Conservation (phyloP, 805 yeast genomes). For the Starmerella potacharoeniae region DNA sequence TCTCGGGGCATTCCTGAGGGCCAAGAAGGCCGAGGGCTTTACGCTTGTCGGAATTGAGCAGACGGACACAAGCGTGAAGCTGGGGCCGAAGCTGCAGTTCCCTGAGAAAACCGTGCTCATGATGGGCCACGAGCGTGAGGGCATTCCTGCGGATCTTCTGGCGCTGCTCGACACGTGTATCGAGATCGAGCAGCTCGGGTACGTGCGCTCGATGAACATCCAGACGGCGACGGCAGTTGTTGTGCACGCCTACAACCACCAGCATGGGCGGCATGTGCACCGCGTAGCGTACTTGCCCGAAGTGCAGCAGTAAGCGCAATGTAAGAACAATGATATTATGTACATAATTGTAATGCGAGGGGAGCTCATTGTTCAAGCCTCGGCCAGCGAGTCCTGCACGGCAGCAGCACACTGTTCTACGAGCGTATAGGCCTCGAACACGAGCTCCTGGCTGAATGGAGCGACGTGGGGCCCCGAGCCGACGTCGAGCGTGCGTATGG, state of each 20-base stretch:
- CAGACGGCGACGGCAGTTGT: slow-evolving; percentile 94
- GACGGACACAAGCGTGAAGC: slow-evolving; percentile 73
- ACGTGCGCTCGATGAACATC: slow-evolving; percentile 88
- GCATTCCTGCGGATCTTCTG: slow-evolving; percentile 75
- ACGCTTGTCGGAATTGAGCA: slow-evolving; percentile 85
- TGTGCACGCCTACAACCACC: slow-evolving; percentile 65
- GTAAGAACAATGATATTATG: too few species aligned
- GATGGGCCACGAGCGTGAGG: slow-evolving; percentile 80
- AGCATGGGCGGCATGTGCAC: slow-evolving; percentile 6
- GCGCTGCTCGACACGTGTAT: slow-evolving; percentile 77
- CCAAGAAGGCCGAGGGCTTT: slow-evolving; percentile 63
- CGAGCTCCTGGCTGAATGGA: slow-evolving; percentile 21
- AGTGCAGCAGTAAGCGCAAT: too few species aligned
- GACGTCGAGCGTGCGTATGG: slow-evolving; percentile 58
- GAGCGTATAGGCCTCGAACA: slow-evolving; percentile 46
- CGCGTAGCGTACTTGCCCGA: not conserved
- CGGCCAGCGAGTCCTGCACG: slow-evolving; percentile 31
- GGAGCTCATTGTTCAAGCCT: not conserved
- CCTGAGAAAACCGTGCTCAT: slow-evolving; percentile 70
- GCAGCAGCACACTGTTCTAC: slow-evolving; percentile 50
- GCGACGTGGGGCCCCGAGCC: slow-evolving; percentile 45
- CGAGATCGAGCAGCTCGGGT: slow-evolving; percentile 86
- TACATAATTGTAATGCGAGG: too few species aligned
- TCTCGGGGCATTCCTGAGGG: slow-evolving; percentile 45
- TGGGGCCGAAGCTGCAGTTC: slow-evolving; percentile 52